These are phyloP conservation scores for Moringa oleifera DNA, from an alignment of 345 rosid genomes.

Conservation along the genomic window DNA sequence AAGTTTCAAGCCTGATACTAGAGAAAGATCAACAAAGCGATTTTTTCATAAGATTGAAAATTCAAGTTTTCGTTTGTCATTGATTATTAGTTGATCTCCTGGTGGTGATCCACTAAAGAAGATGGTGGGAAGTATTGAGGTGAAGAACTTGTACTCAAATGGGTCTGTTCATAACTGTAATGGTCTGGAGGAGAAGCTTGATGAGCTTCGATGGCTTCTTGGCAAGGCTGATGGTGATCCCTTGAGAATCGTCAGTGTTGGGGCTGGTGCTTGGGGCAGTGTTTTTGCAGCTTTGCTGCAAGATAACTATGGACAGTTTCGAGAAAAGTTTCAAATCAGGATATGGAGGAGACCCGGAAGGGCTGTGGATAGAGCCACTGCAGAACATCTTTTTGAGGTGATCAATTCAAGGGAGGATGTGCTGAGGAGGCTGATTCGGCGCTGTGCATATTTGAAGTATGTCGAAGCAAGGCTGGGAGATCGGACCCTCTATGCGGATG, in stretches of 20 bases:
- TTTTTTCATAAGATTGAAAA: too few species aligned
- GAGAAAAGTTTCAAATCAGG: constrained; percentile 69
- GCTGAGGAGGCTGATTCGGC: constrained; percentile 62
- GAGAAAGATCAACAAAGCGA: too few species aligned
- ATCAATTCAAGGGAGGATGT: constrained; percentile 80
- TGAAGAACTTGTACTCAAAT: constrained; percentile 24
- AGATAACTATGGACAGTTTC: constrained; percentile 60
- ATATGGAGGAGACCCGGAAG: constrained; percentile 74
- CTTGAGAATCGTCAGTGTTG: constrained; percentile 68
- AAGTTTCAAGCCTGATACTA: neutral
- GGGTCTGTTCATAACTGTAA: constrained; percentile 41
- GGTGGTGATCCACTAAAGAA: constrained; percentile 14
- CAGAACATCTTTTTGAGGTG: constrained; percentile 73
- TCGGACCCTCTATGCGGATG: constrained; percentile 64
- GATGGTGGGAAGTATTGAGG: constrained; percentile 59
- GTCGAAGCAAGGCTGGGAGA: constrained; percentile 81
- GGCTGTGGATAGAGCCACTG: constrained; percentile 63
- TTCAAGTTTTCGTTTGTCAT: constrained; percentile 2
- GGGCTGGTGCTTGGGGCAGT: constrained; percentile 92
- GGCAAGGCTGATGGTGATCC: constrained; percentile 64
- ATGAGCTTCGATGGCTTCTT: constrained; percentile 47
- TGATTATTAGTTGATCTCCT: constrained; percentile 12
- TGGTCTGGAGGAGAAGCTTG: constrained; percentile 63
- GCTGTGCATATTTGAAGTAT: constrained; percentile 76
- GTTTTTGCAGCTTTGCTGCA: constrained; percentile 73